These are phyloP conservation scores for Lasiodiplodia gonubiensis DNA, from an alignment of 2,329 filamentous ascomycete species.

Conservation along the genomic window DNA sequence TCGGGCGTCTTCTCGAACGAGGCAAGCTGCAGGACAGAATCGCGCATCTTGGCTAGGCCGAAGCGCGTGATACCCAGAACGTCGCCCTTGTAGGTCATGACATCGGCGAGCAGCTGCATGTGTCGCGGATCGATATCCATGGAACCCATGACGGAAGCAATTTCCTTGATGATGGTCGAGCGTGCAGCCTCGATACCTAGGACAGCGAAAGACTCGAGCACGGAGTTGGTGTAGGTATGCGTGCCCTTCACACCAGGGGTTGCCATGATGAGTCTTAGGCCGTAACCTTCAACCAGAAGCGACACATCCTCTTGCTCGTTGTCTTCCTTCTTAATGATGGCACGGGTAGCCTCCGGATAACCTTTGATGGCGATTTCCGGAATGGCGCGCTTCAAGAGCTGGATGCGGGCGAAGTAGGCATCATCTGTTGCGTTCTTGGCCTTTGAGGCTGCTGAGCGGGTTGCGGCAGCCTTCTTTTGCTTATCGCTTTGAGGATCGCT, in stretches of 20 bases:
- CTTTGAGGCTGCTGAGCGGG: slow-evolving; percentile 31
- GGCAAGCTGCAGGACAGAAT: slow-evolving; percentile 89
- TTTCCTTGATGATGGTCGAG: slow-evolving; percentile 86
- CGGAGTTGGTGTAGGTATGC: slow-evolving; percentile 76
- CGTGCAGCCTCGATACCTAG: slow-evolving; percentile 95
- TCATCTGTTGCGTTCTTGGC: slow-evolving; percentile 54
- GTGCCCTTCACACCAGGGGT: slow-evolving; percentile 88
- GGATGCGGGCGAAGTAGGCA: slow-evolving; percentile 77
- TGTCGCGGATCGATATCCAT: slow-evolving; percentile 98
- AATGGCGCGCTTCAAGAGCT: slow-evolving; percentile 81
- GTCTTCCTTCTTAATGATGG: slow-evolving; percentile 85
- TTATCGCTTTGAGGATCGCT: slow-evolving; percentile 30
- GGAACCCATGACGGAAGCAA: slow-evolving; percentile 83
- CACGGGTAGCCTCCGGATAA: slow-evolving; percentile 82
- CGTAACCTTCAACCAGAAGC: slow-evolving; percentile 90
- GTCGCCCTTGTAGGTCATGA: slow-evolving; percentile 99
- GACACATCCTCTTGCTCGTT: slow-evolving; percentile 61
- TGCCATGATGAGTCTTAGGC: slow-evolving; percentile 85
- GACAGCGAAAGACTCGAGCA: slow-evolving; percentile 86
- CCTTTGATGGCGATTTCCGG: slow-evolving; percentile 87
- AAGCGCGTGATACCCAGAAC: slow-evolving; percentile 96
- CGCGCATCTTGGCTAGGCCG: slow-evolving; percentile 93
- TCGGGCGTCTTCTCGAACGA: slow-evolving; percentile 98
- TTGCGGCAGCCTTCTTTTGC: slow-evolving; percentile 35
- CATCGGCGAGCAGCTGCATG: slow-evolving; percentile 95